These are phyloP conservation scores for Wickerhamomyces ciferrii DNA, from an alignment of 805 yeast genomes.

Conservation along the genomic window DNA sequence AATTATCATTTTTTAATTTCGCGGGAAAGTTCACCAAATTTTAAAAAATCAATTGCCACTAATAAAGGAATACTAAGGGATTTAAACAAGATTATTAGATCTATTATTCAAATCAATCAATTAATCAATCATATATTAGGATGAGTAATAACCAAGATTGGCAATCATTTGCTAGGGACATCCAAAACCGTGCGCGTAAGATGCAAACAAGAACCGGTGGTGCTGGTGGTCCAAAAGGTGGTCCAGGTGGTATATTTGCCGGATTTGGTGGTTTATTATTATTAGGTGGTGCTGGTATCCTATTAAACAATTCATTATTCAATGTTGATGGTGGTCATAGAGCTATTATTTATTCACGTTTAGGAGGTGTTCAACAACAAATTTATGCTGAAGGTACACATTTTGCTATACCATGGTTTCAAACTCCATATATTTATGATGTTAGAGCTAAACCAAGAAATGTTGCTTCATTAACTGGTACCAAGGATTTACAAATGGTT, in stretches of 20 bases:
- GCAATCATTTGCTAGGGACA: constrained; percentile 44
- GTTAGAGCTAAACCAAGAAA: constrained; percentile 97
- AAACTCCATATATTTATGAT: constrained; percentile 87
- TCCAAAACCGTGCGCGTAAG: constrained; percentile 41
- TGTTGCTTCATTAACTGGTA: constrained; percentile 93
- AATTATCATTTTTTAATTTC: background rate
- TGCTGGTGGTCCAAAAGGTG: constrained; percentile 23
- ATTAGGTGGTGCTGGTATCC: constrained; percentile 51
- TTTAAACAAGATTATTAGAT: background rate
- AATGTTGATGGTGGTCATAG: constrained; percentile 99
- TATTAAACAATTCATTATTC: constrained; percentile 54
- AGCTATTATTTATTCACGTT: constrained; percentile 87
- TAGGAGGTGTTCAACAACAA: constrained; percentile 76
- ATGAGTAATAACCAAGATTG: constrained; percentile 37
- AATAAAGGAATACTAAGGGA: background rate
- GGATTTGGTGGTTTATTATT: constrained; percentile 59
- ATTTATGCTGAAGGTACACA: constrained; percentile 95
- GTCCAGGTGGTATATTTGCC: constrained; percentile 52
- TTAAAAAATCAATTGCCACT: background rate
- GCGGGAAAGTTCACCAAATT: background rate
- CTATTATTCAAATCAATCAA: background rate
- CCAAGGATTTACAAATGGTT: constrained; percentile 98
- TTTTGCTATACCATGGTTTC: constrained; percentile 89
- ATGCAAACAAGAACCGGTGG: constrained; percentile 34
- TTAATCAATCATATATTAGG: background rate